Base-by-base conservation (phyloP, 352 stramenopile species). In the Phytophthora pseudosyringae region DNA sequence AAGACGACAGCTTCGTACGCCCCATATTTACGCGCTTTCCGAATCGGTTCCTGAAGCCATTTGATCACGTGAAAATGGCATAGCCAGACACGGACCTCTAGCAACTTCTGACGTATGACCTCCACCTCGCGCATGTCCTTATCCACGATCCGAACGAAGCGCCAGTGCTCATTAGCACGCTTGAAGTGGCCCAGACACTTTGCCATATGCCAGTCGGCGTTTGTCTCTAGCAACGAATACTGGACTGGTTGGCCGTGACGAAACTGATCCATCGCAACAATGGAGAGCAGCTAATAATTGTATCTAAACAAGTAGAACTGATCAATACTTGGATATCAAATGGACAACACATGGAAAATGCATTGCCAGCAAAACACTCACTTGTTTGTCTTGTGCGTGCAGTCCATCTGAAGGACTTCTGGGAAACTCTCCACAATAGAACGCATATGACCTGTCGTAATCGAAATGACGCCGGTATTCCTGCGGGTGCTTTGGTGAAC, bases 61-160 rank as follows among this genome's bases (percentile, higher is more conserved):
- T 67, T 67, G 4, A 67, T 56, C 0, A 55, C 49, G 13, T 56
- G 49, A 25, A 67, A 60, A 26, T 60, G 59, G 39, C 59, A 55
- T 2, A 38, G 15, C 9, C 57, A 15, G 0, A 38, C 33, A 10
- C 48, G 32, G 1, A 33, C 32, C 31, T 55, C 32, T 4, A 21
- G 48, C 5, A 66, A 7, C 15, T 58, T 59, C 31, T 47, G 26
- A 0, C n/a, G 7, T 1, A 65, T 46, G 1, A 58, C 28, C 0
- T 53, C 36, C 1, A 49, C 39, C 4, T 54, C 58, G 5, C 32
- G 6, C 46, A 59, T 53, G 15, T 65, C 58, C 21, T 65, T 65
- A 12, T 59, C 47, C 1, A 49, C 41, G 5, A 67, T 60, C 4
- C 39, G 33, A 1, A 67, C 40, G 3, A 67, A 59, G 0, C 57